These are phyloP conservation scores for Rhododendron vialii DNA, from an alignment of 148 eudicot genomes.

Conservation along the genomic window DNA sequence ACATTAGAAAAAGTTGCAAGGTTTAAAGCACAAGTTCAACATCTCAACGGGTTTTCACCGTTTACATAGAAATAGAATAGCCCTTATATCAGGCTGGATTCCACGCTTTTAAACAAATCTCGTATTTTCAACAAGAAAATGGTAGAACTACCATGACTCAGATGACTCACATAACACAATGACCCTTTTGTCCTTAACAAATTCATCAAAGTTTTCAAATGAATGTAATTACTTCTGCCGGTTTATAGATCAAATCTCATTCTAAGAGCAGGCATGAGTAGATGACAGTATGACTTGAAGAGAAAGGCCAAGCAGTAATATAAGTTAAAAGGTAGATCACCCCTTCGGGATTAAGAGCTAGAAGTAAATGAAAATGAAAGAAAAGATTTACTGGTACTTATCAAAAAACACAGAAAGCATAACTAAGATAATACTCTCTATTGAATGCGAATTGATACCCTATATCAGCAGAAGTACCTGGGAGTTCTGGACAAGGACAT, in stretches of 20 bases:
- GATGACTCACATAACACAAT: too few species aligned
- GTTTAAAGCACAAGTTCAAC: background rate
- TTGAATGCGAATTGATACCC: background rate
- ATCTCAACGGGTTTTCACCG: background rate
- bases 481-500: constrained; percentile 85
- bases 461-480: constrained; percentile 39
- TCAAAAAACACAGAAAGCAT: background rate
- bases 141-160: background rate
- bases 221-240: background rate
- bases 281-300: background rate
- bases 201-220: background rate
- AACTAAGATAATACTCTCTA: background rate
- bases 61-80: background rate
- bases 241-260: background rate
- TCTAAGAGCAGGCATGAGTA: background rate
- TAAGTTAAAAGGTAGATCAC: background rate
- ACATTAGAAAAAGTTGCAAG: background rate
- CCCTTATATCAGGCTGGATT: constrained; percentile 4
- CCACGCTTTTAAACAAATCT: background rate
- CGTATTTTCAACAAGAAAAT: background rate
- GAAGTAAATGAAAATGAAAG: background rate
- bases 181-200: background rate
- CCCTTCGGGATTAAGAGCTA: background rate
- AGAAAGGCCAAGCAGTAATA: background rate
- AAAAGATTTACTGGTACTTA: background rate